Evolutionary conservation across 2,329 filamentous ascomycete genomes (phyloP).

Genomic region (Fusarium floridanum): DNA sequence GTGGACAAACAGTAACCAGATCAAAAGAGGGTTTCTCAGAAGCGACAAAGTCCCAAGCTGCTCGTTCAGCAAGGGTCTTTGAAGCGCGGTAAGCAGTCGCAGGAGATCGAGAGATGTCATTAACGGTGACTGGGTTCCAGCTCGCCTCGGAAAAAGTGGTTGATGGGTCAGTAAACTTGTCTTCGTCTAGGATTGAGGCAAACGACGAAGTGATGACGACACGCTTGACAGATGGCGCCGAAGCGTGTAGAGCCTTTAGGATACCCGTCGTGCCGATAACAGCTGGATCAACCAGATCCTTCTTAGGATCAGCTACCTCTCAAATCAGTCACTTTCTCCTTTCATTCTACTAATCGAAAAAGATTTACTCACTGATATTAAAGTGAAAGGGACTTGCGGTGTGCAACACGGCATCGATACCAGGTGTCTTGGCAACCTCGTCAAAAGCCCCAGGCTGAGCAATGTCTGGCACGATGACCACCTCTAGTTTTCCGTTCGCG

Average conservation of each 20-base stretch:
- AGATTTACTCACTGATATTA: conserved; percentile 56
- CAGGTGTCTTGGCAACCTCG: conserved; percentile 65
- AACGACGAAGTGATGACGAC: conserved; percentile 75
- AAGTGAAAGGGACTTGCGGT: conserved; percentile 72
- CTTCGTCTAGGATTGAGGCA: conserved; percentile 62
- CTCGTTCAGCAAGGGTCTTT: conserved; percentile 67
- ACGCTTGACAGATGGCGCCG: conserved; percentile 72
- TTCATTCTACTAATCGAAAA: too few relatives aligned
- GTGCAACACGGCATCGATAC: conserved; percentile 69
- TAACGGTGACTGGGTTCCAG: conserved; percentile 67
- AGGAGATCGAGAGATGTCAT: conserved; percentile 56
- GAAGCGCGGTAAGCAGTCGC: conserved; percentile 66
- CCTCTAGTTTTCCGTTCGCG: conserved; percentile 58
- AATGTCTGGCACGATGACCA: conserved; percentile 81
- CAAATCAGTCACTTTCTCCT: background rate
- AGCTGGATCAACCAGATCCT: conserved; percentile 70
- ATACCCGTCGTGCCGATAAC: conserved; percentile 75
- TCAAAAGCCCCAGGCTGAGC: conserved; percentile 81
- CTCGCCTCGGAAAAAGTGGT: conserved; percentile 61
- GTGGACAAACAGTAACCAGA: conserved; percentile 67
- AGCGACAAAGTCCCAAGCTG: conserved; percentile 66
- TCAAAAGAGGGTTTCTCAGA: conserved; percentile 60
- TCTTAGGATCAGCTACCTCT: conserved; percentile 58
- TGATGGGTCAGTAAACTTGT: conserved; percentile 52
- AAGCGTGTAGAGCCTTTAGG: conserved; percentile 74